Percentiles rank a stretch among this genome's conserved stretches.
These are phyloP conservation scores for Wickerhamomyces bisporus DNA, from an alignment of 805 yeast genomes.

Conservation along the genomic window DNA sequence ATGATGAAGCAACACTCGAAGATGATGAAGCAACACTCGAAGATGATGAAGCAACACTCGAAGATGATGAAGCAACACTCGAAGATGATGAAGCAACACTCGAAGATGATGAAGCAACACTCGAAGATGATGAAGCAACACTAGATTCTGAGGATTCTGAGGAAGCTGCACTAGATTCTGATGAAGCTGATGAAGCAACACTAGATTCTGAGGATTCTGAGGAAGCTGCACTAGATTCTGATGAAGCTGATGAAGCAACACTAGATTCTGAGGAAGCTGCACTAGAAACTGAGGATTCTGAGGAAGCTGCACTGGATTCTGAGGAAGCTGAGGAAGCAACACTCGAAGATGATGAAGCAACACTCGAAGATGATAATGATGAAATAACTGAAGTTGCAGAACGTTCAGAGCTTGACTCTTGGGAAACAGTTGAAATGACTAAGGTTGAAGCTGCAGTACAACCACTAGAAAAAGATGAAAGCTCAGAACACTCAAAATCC, in stretches of 20 bases:
- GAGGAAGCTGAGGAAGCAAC: slow-evolving; percentile 1
- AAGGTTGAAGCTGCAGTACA: slow-evolving; percentile 4
- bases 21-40: no score
- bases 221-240: background rate
- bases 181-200: slow-evolving; percentile 1
- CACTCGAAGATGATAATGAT: background rate
- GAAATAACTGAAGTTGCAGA: slow-evolving; percentile 1
- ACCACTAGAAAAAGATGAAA: slow-evolving; percentile 1
- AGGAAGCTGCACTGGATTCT: background rate
- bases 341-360: background rate
- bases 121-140: background rate
- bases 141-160: background rate
- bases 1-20: no score
- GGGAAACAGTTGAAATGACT: background rate
- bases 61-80: no score
- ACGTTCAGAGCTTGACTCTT: background rate
- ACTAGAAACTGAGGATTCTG: slow-evolving; percentile 1
- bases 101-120: background rate
- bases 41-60: no score
- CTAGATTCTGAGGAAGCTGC: slow-evolving; percentile 1
- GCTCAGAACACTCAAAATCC: slow-evolving; percentile 2
- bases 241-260: background rate
- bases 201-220: slow-evolving; percentile 1
- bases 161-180: background rate
- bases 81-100: no score